Conservation (phyloP, 2,329 filamentous ascomycete species). For the Leptographium radiaticola region DNA sequence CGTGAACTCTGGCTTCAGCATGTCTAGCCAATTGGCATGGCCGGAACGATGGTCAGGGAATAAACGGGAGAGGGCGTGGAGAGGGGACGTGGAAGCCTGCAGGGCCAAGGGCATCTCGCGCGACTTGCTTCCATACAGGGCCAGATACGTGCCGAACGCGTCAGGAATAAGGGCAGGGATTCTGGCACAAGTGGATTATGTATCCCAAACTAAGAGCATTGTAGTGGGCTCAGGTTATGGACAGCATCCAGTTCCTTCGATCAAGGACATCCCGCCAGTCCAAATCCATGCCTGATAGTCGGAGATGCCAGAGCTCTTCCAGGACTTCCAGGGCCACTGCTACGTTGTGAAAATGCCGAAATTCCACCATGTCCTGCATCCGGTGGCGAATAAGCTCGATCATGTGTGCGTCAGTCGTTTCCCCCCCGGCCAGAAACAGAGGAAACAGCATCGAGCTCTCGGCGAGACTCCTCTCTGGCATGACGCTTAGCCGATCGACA, state of each 20-base stretch:
- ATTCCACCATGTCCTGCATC: background rate
- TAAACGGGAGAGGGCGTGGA: too few species aligned
- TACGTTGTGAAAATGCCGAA: background rate
- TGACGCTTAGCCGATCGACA: background rate
- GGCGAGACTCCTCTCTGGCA: background rate
- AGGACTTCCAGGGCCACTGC: background rate
- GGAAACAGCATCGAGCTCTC: background rate
- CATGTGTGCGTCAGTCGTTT: background rate
- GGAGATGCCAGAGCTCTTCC: constrained; percentile 6
- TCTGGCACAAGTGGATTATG: background rate
- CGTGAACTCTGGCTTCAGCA: too few species aligned
- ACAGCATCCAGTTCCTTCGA: background rate
- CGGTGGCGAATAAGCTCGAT: background rate
- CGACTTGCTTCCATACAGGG: background rate
- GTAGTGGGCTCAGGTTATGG: background rate
- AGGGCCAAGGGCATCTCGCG: background rate
- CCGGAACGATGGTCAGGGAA: too few species aligned
- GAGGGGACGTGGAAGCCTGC: background rate
- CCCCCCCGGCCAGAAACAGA: background rate
- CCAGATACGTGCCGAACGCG: background rate
- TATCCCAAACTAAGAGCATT: too few species aligned
- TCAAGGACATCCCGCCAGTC: constrained; percentile 2
- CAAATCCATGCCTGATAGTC: background rate
- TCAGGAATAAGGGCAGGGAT: background rate
- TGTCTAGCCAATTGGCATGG: too few species aligned